Conservation (phyloP, 2,329 filamentous ascomycete genomes). For the Stemphylium vesicarium region DNA sequence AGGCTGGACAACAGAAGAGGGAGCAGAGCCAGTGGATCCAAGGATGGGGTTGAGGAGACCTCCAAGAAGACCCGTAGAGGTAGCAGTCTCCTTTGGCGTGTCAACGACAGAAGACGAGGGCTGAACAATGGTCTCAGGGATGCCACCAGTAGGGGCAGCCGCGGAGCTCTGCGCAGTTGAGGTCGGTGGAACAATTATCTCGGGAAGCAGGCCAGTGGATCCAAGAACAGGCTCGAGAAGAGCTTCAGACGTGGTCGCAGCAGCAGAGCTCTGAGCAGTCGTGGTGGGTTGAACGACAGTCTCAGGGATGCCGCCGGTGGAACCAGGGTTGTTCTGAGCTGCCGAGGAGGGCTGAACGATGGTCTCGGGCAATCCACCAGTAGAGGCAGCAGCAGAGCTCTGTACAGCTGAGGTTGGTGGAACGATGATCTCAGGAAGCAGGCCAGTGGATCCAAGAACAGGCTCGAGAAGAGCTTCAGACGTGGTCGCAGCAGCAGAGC, state of each 20-base stretch:
- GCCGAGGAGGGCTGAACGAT: slow-evolving; percentile 5
- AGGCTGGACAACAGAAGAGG: slow-evolving; percentile 30
- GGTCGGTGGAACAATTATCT: slow-evolving; percentile 12
- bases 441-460: slow-evolving; percentile 29
- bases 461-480: slow-evolving; percentile 12
- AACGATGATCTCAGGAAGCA: slow-evolving; percentile 14
- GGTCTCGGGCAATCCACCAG: not conserved
- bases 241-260: slow-evolving; percentile 6
- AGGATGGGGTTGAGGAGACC: slow-evolving; percentile 20
- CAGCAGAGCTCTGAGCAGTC: no score
- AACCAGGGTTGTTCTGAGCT: not conserved
- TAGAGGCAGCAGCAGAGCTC: not conserved
- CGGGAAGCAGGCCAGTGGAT: slow-evolving; percentile 29
- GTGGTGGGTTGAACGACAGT: slow-evolving; percentile 7
- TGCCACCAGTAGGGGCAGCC: not conserved
- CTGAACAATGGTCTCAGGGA: slow-evolving; percentile 6
- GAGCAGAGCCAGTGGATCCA: slow-evolving; percentile 27
- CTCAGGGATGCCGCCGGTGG: slow-evolving; percentile 4
- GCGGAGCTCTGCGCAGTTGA: not conserved
- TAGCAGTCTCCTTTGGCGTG: slow-evolving; percentile 1
- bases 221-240: slow-evolving; percentile 21
- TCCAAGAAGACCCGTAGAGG: slow-evolving; percentile 8
- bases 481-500: not conserved
- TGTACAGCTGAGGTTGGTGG: slow-evolving; percentile 3
- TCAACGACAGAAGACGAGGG: slow-evolving; percentile 7